phyloP scores from a whole-genome alignment of 2,329 filamentous ascomycete species.

The Reticulascus tulasneorum region DNA sequence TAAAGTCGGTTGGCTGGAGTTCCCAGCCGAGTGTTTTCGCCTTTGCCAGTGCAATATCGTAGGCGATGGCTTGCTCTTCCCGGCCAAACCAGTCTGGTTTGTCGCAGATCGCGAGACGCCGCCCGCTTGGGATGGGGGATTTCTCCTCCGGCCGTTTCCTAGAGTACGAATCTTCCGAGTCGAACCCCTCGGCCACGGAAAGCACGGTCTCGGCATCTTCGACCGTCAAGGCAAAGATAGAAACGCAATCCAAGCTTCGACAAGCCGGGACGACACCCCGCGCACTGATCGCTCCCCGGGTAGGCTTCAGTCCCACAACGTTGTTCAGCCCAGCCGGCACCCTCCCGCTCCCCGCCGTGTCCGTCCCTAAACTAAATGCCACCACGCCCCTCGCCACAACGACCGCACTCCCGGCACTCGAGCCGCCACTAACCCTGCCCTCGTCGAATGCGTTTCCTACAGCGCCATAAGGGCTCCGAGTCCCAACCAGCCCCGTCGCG shows the following conservation, averaged over 20 bases:
- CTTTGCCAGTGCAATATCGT: slow-evolving; percentile 35
- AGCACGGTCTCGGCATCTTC: slow-evolving; percentile 47
- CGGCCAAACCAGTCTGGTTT: slow-evolving; percentile 32
- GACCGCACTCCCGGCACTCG: slow-evolving; percentile 54
- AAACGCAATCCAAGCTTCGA: slow-evolving; percentile 53
- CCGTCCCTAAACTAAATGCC: slow-evolving; percentile 53
- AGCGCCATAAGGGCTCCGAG: slow-evolving; percentile 55
- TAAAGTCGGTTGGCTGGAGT: slow-evolving; percentile 41
- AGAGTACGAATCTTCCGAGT: slow-evolving; percentile 47
- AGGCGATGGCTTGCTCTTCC: slow-evolving; percentile 34
- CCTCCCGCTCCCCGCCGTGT: slow-evolving; percentile 52
- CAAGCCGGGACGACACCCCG: slow-evolving; percentile 52
- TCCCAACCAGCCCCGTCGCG: slow-evolving; percentile 59
- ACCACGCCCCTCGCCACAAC: slow-evolving; percentile 49
- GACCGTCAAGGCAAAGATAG: slow-evolving; percentile 46
- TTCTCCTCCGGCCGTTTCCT: slow-evolving; percentile 27
- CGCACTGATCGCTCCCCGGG: slow-evolving; percentile 47
- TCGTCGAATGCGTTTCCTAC: slow-evolving; percentile 48
- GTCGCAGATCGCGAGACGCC: slow-evolving; percentile 33
- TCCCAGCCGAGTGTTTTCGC: slow-evolving; percentile 35
- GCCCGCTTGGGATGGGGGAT: neutral
- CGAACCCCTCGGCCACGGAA: slow-evolving; percentile 43
- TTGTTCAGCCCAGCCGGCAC: slow-evolving; percentile 52
- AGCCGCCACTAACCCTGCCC: slow-evolving; percentile 41
- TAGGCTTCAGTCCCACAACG: slow-evolving; percentile 47